Base-by-base conservation (phyloP, 2,329 filamentous ascomycete genomes). In the Aspergillus candidus region DNA sequence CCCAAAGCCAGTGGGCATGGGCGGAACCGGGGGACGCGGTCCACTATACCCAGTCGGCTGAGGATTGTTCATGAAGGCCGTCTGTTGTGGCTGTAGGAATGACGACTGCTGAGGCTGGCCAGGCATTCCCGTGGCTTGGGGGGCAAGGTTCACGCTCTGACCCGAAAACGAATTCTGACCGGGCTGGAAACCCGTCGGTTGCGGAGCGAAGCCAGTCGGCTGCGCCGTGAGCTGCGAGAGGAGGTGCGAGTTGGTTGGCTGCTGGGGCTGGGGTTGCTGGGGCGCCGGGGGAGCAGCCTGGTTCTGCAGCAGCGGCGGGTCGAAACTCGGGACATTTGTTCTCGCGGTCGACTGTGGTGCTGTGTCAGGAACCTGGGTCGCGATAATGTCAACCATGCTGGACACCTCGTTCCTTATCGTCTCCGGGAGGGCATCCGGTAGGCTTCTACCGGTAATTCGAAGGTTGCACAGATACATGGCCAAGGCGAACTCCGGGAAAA, bases 381-480 rank as follows among this genome's bases (percentile, higher is more conserved):
- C 95, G 62, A 98, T 98, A 44, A 98, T 98, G 62, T 98, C 93
- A 33, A 98, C 93, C 90, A 98, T 97, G 69, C 93, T 95, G 3
- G 91, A 97, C 13, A 98, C 93, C 67, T 98, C 93, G 59, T 98
- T 98, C 72, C 83, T 86, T 53, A 98, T 83, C 47, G 81, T 84
- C 29, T 96, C 89, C 0, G 93, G 93, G 8, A 98, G 75, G 5
- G 63, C 67, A 2, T 75, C 61, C 0, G 93, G 93, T 17, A 98
- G 69, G 1, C 83, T 74, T 68, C 94, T 95, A 47, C 89, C 88
- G 1, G 88, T 93, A 46, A 97, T 75, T 65, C 85, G 93, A 55
- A 98, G 64, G 62, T 97, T 98, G 75, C 93, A 98, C 29, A 98
- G 80, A 59, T 98, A 98, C 93, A 98, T 97, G 50, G 93, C 88